Conservation (phyloP, 345 rosid species). For the Gossypium sturtianum region DNA sequence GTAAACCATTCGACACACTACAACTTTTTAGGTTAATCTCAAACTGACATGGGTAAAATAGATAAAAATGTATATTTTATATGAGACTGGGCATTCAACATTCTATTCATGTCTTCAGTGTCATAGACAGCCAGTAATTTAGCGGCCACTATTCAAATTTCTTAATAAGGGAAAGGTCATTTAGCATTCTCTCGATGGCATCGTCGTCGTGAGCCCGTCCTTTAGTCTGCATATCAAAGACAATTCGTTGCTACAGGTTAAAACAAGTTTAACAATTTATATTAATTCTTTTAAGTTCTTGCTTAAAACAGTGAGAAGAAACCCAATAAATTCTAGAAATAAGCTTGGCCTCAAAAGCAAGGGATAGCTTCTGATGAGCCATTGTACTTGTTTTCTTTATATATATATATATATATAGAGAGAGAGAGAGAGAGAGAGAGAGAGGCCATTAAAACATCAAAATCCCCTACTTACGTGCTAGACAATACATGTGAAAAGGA, state of each 20-base stretch:
- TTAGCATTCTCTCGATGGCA: conserved; percentile 88
- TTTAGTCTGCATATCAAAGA: conserved; percentile 49
- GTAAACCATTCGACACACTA: neutral
- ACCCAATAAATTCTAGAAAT: conserved; percentile 6
- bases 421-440: neutral
- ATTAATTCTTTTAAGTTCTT: neutral
- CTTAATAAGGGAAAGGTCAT: conserved; percentile 79
- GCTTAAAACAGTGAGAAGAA: neutral
- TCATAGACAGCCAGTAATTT: neutral
- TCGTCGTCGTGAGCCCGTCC: conserved; percentile 84
- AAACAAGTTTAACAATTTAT: neutral
- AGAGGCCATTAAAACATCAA: neutral
- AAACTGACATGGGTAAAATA: neutral
- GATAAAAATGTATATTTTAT: neutral
- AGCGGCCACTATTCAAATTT: conserved; percentile 52
- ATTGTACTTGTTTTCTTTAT: neutral
- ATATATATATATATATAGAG: too few relatives aligned
- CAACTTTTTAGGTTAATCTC: neutral
- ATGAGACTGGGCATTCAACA: neutral
- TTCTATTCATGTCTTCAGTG: neutral
- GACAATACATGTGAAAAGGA: neutral
- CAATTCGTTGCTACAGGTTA: neutral
- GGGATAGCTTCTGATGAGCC: neutral
- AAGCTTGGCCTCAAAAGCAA: neutral
- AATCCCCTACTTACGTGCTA: neutral